Percentiles rank a stretch among this genome's conserved stretches.
Evolutionary conservation across 345 rosid genomes (phyloP).

Genomic region (Pugionium cornutum): DNA sequence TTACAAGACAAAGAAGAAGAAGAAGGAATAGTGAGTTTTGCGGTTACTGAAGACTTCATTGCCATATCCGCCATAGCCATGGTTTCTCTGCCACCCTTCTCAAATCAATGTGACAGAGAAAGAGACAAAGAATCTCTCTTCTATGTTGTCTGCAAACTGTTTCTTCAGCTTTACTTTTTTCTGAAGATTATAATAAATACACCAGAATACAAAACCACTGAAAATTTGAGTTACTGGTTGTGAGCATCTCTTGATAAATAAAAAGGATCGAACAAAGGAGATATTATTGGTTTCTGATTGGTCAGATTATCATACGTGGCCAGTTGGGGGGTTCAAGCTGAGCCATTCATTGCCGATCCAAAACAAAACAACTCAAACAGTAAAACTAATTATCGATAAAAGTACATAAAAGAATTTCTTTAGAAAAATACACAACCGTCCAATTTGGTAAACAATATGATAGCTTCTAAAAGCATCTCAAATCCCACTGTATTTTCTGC

Average conservation of each 20-base stretch:
- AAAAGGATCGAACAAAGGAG: background rate
- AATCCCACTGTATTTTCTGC: too few species aligned
- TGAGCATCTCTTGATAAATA: background rate
- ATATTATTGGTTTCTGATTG: constrained; percentile 31
- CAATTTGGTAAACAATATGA: too few species aligned
- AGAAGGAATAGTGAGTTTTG: constrained; percentile 46
- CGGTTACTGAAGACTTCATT: constrained; percentile 50
- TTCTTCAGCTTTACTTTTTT: background rate
- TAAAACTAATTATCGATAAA: too few species aligned
- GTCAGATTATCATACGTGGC: constrained; percentile 37
- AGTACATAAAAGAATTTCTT: too few species aligned
- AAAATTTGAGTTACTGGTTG: constrained; percentile 30
- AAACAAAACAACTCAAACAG: background rate
- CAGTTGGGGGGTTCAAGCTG: constrained; percentile 1
- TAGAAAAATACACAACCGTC: too few species aligned
- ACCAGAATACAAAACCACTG: background rate
- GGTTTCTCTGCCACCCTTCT: constrained; percentile 31
- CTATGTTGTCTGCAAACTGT: constrained; percentile 31
- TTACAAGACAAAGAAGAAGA: constrained; percentile 41
- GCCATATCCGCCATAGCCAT: constrained; percentile 57
- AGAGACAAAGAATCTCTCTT: constrained; percentile 25
- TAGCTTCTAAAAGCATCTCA: too few species aligned
- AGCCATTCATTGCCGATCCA: constrained; percentile 37
- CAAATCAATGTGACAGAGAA: constrained; percentile 29
- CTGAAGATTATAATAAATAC: constrained; percentile 11